Percentiles rank a stretch among this genome's conserved stretches.
These are phyloP conservation scores for Dactylellina leptospora DNA, from an alignment of 2,329 filamentous ascomycete genomes.

Conservation along the genomic window DNA sequence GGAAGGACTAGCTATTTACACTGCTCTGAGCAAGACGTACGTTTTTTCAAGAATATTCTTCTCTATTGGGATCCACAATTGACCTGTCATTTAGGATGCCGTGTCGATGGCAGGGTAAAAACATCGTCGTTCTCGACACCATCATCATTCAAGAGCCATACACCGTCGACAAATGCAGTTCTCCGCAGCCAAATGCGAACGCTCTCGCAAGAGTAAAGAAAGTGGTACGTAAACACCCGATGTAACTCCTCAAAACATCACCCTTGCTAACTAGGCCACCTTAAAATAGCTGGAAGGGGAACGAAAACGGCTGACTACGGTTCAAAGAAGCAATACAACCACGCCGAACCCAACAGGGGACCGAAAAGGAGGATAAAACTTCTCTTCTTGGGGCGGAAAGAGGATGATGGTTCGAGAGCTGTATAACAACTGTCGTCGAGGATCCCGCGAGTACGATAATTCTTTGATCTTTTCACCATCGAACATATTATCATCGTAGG, in stretches of 20 bases:
- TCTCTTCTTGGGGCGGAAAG: no score
- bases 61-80: constrained; percentile 1
- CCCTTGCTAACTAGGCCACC: no score
- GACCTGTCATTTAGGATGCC: constrained; percentile 54
- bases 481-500: no score
- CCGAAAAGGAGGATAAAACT: constrained; percentile 42
- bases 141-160: constrained; percentile 57
- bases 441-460: no score
- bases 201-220: constrained; percentile 56
- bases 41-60: constrained; percentile 5
- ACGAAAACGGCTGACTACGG: constrained; percentile 27
- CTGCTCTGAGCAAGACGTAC: constrained; percentile 56
- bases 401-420: no score
- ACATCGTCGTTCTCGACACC: constrained; percentile 56
- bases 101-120: constrained; percentile 57
- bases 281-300: constrained; percentile 38
- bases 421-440: no score
- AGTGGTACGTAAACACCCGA: constrained; percentile 55
- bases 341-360: constrained; percentile 46
- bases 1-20: constrained; percentile 57
- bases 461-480: no score
- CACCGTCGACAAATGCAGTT: constrained; percentile 45
- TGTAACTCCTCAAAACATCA: not conserved
- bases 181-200: constrained; percentile 48
- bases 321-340: constrained; percentile 36